Conservation (phyloP, 2,329 filamentous ascomycete species). For the Hypoxylon sp. region DNA sequence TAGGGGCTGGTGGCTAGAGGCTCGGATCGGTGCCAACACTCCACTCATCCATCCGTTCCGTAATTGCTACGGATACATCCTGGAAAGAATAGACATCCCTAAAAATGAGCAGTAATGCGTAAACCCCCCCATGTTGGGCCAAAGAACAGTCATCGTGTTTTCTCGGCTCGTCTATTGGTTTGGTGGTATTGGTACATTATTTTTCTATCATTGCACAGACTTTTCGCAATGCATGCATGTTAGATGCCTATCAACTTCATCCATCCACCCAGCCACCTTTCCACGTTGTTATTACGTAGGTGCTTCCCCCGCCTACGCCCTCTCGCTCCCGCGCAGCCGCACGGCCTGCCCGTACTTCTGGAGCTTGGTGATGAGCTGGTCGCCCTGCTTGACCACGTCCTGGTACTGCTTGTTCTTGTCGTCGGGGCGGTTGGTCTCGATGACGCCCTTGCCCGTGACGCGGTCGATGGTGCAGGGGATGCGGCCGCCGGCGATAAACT, state of each 20-base stretch:
- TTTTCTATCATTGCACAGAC: constrained; percentile 34
- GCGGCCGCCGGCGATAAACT: constrained; percentile 94
- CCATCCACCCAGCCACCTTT: neutral
- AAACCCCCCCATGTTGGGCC: constrained; percentile 9
- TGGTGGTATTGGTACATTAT: constrained; percentile 44
- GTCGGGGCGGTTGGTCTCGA: constrained; percentile 97
- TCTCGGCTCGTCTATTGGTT: constrained; percentile 21
- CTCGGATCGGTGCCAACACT: neutral
- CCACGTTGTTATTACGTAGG: neutral
- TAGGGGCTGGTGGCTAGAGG: too few relatives aligned
- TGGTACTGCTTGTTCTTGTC: constrained; percentile 99
- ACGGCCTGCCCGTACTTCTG: constrained; percentile 99
- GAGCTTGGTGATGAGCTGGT: constrained; percentile 97
- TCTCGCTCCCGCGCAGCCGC: constrained; percentile 91
- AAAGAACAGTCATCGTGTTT: neutral
- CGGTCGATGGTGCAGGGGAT: constrained; percentile 98
- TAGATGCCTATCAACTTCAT: neutral
- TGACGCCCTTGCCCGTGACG: constrained; percentile 94
- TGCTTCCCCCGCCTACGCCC: constrained; percentile 68
- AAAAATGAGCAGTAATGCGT: neutral
- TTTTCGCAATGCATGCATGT: constrained; percentile 21
- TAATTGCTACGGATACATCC: constrained; percentile 4
- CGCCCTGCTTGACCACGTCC: constrained; percentile 96
- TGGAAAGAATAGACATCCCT: neutral
- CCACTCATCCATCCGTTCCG: neutral